These are phyloP conservation scores for Colletotrichum tabaci DNA, from an alignment of 2,329 filamentous ascomycete species.

Conservation along the genomic window DNA sequence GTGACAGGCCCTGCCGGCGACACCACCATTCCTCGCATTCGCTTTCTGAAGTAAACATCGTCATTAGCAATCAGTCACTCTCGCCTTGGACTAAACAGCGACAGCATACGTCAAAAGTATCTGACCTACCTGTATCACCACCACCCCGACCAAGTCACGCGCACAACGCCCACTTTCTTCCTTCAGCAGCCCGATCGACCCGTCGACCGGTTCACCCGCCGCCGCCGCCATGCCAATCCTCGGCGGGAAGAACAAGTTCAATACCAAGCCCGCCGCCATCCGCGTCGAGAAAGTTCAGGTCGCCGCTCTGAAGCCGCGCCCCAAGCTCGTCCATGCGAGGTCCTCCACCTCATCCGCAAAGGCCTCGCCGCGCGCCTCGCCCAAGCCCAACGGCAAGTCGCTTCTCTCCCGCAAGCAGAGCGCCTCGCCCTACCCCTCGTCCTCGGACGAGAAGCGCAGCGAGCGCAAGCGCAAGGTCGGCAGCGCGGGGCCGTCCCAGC, in stretches of 20 bases:
- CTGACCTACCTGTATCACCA: background rate
- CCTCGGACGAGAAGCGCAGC: slow-evolving; percentile 41
- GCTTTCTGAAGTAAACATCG: background rate
- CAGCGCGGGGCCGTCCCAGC: slow-evolving; percentile 39
- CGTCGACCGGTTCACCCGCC: background rate
- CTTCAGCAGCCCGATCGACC: background rate
- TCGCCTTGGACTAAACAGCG: background rate
- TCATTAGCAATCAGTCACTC: slow-evolving; percentile 8
- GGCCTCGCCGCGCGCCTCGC: slow-evolving; percentile 56
- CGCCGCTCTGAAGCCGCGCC: slow-evolving; percentile 54
- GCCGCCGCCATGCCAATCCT: slow-evolving; percentile 52
- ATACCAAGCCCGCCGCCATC: slow-evolving; percentile 65
- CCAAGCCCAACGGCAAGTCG: slow-evolving; percentile 50
- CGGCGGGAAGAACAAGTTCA: slow-evolving; percentile 65
- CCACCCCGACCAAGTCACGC: slow-evolving; percentile 10
- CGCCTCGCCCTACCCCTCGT: slow-evolving; percentile 59
- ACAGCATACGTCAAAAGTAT: slow-evolving; percentile 5
- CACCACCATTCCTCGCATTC: background rate
- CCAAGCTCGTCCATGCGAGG: slow-evolving; percentile 51
- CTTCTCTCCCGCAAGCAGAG: slow-evolving; percentile 55
- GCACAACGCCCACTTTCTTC: background rate
- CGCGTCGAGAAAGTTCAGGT: slow-evolving; percentile 68
- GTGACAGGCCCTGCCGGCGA: background rate
- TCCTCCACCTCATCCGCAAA: slow-evolving; percentile 53
- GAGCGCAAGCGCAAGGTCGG: slow-evolving; percentile 42